Conservation (phyloP, 768 basidiomycete species). For the Tephrocybe sp. region DNA sequence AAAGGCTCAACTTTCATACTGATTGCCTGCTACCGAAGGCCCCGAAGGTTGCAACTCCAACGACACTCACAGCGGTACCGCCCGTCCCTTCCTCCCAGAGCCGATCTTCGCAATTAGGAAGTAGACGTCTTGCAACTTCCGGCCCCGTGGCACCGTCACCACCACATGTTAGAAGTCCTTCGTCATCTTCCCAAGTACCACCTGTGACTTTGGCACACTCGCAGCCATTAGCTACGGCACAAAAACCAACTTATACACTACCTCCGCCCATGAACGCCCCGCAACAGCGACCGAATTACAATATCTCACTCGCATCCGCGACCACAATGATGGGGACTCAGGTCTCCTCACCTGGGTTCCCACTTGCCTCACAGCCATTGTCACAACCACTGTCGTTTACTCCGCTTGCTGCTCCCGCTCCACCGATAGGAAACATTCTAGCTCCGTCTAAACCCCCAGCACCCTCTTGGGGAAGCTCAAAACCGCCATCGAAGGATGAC, state of each 20-base stretch:
- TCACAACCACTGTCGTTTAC: slow-evolving; percentile 9
- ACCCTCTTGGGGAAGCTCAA: slow-evolving; percentile 40
- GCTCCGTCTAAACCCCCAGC: slow-evolving; percentile 63
- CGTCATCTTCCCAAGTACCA: slow-evolving; percentile 1
- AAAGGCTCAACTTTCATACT: background rate
- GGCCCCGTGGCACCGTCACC: slow-evolving; percentile 11
- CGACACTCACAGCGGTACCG: slow-evolving; percentile 17
- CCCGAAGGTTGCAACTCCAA: slow-evolving; percentile 23
- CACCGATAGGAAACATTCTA: slow-evolving; percentile 48
- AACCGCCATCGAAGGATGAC: slow-evolving; percentile 58
- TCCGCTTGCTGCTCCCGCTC: slow-evolving; percentile 21
- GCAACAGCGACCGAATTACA: slow-evolving; percentile 27
- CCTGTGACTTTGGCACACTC: slow-evolving; percentile 11
- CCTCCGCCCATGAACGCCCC: background rate
- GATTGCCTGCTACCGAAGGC: background rate
- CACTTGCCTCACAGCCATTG: slow-evolving; percentile 5
- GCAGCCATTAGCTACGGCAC: background rate
- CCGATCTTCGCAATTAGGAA: slow-evolving; percentile 38
- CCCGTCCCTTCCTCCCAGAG: slow-evolving; percentile 27
- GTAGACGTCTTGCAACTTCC: slow-evolving; percentile 31
- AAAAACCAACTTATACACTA: slow-evolving; percentile 2
- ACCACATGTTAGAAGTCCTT: slow-evolving; percentile 7
- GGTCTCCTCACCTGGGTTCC: slow-evolving; percentile 9
- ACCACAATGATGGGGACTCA: slow-evolving; percentile 11
- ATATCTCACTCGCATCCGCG: slow-evolving; percentile 22